Evolutionary conservation across 2,329 filamentous ascomycete species (phyloP).

Genomic region (Cladosporium colombiae): DNA sequence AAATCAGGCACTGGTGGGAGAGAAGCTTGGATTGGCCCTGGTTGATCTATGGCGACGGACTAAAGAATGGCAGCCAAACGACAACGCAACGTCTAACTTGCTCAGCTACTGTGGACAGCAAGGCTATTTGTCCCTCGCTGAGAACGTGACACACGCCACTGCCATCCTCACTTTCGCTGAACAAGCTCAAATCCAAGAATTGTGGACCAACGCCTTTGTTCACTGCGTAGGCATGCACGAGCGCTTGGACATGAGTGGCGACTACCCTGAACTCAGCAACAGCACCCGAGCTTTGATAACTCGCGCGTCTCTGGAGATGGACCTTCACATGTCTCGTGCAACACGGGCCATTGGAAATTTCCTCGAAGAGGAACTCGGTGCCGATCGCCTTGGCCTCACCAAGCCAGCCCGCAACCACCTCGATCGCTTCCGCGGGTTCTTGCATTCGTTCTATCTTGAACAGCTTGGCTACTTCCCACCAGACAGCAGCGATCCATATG

Average conservation of each 20-base stretch:
- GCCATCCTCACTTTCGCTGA: conserved; percentile 70
- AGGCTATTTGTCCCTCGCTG: conserved; percentile 68
- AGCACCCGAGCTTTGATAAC: conserved; percentile 66
- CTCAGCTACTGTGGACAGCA: conserved; percentile 66
- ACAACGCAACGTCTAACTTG: conserved; percentile 42
- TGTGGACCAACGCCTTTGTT: conserved; percentile 72
- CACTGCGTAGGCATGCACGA: conserved; percentile 80
- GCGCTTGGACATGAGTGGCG: conserved; percentile 55
- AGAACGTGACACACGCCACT: conserved; percentile 67
- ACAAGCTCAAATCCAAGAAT: conserved; percentile 59
- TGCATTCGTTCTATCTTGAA: conserved; percentile 65
- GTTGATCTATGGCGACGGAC: conserved; percentile 66
- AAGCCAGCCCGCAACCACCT: conserved; percentile 65
- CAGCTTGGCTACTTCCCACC: conserved; percentile 75
- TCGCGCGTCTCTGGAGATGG: conserved; percentile 64
- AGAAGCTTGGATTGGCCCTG: conserved; percentile 64
- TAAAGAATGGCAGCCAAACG: conserved; percentile 44
- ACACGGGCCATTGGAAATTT: conserved; percentile 64
- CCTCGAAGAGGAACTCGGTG: conserved; percentile 69
- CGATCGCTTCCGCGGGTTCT: conserved; percentile 69
- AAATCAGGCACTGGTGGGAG: conserved; percentile 66
- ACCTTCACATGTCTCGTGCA: conserved; percentile 60
- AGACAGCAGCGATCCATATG: conserved; percentile 50
- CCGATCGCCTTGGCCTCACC: conserved; percentile 65
- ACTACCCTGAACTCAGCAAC: conserved; percentile 58